These are phyloP conservation scores for Neofusicoccum cordaticola DNA, from an alignment of 2,329 filamentous ascomycete genomes.

Conservation along the genomic window DNA sequence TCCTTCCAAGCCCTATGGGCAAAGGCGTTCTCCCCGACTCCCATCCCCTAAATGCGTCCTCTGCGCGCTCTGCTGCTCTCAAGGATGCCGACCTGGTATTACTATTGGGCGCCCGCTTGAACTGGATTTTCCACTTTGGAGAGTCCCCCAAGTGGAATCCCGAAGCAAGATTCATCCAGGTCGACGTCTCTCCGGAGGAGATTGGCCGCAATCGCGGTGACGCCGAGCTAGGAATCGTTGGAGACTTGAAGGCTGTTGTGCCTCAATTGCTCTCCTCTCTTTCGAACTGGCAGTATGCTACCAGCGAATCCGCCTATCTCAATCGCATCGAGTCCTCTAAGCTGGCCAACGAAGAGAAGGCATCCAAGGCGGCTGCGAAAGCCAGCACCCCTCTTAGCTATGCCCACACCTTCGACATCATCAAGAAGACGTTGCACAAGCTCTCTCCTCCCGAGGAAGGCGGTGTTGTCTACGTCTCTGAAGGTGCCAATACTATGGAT, in stretches of 20 bases:
- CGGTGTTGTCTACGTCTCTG: constrained; percentile 54
- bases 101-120: constrained; percentile 54
- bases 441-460: constrained; percentile 46
- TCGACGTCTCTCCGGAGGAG: constrained; percentile 55
- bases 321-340: constrained; percentile 35
- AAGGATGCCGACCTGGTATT: constrained; percentile 55
- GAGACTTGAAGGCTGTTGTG: constrained; percentile 51
- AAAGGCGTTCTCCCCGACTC: constrained; percentile 57
- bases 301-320: constrained; percentile 31
- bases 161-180: constrained; percentile 52
- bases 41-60: constrained; percentile 51
- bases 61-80: constrained; percentile 53
- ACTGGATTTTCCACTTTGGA: constrained; percentile 60
- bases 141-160: constrained; percentile 54
- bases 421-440: constrained; percentile 49
- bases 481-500: constrained; percentile 62
- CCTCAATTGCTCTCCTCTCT: constrained; percentile 46
- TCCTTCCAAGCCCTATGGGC: constrained; percentile 59
- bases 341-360: constrained; percentile 48
- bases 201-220: constrained; percentile 52
- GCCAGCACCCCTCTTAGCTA: constrained; percentile 48
- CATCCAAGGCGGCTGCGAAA: constrained; percentile 42
- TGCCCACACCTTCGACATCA: constrained; percentile 51
- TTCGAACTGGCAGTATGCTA: constrained; percentile 45
- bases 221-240: constrained; percentile 49